Evolutionary conservation across 106 monocot species (phyloP).

Genomic region (Dendrobium huoshanense): DNA sequence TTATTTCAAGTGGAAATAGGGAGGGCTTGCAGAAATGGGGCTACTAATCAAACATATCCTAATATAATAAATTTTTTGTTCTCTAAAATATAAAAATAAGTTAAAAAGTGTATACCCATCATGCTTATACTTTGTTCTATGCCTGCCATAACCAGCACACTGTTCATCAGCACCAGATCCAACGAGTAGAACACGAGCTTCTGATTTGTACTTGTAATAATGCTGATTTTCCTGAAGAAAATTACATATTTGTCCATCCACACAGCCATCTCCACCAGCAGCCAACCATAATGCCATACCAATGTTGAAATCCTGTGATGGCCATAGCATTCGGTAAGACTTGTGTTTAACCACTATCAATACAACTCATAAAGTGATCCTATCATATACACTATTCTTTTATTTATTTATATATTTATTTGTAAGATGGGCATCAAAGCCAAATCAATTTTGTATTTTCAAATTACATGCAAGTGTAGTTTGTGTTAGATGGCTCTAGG

Average conservation of each 20-base stretch:
- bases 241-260: slow-evolving; percentile 38
- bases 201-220: slow-evolving; percentile 57
- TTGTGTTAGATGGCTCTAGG: not conserved
- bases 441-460: not conserved
- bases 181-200: slow-evolving; percentile 68
- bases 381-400: not conserved
- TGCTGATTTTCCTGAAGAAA: slow-evolving; percentile 11
- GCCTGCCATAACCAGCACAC: slow-evolving; percentile 97
- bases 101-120: slow-evolving; percentile 54
- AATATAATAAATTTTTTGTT: not conserved
- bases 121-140: slow-evolving; percentile 66
- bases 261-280: slow-evolving; percentile 87
- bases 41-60: not conserved
- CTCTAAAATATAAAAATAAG: not conserved
- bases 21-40: not conserved
- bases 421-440: not conserved
- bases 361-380: not conserved
- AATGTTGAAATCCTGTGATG: slow-evolving; percentile 86
- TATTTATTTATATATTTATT: not conserved
- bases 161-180: slow-evolving; percentile 99
- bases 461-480: not conserved
- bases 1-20: not conserved
- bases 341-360: not conserved
- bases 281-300: slow-evolving; percentile 93
- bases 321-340: not conserved